Conservation (phyloP, 2,329 filamentous ascomycete genomes). For the Aspergillus japonicus region DNA sequence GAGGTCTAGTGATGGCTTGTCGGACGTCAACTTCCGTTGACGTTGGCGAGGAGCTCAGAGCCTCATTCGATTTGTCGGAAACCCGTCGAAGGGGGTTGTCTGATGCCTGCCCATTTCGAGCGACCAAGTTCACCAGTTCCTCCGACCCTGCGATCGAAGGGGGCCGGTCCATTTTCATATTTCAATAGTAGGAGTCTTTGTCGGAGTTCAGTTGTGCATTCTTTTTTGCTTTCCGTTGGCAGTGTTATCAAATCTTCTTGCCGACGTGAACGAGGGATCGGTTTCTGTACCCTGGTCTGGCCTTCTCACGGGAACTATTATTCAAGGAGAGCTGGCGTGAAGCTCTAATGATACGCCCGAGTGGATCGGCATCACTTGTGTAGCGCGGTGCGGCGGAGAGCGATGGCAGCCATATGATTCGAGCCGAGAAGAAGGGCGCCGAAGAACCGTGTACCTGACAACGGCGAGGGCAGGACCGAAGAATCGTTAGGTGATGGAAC, state of each 20-base stretch:
- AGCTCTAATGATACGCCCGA: slow-evolving; percentile 28
- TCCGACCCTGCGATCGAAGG: slow-evolving; percentile 32
- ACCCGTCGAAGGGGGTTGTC: slow-evolving; percentile 21
- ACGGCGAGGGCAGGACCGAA: slow-evolving; percentile 18
- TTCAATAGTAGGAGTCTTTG: slow-evolving; percentile 24
- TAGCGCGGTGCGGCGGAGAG: slow-evolving; percentile 16
- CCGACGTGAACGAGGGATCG: neutral
- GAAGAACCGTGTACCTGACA: slow-evolving; percentile 30
- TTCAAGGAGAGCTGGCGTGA: slow-evolving; percentile 26
- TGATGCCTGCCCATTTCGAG: slow-evolving; percentile 25
- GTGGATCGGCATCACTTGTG: slow-evolving; percentile 35
- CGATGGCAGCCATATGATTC: slow-evolving; percentile 18
- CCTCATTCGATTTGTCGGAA: slow-evolving; percentile 23
- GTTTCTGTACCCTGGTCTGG: neutral
- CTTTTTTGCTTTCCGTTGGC: slow-evolving; percentile 19
- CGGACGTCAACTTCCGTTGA: slow-evolving; percentile 24
- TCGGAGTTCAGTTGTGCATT: slow-evolving; percentile 30
- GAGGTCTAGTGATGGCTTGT: slow-evolving; percentile 24
- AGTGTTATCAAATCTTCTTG: slow-evolving; percentile 5
- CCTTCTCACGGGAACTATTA: slow-evolving; percentile 6
- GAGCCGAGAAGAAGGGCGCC: slow-evolving; percentile 6
- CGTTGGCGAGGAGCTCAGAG: slow-evolving; percentile 18
- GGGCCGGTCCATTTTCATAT: slow-evolving; percentile 35
- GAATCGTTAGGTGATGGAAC: slow-evolving; percentile 25
- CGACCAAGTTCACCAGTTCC: slow-evolving; percentile 26